Conservation (phyloP, 257 asterid species). For the Gentiana straminea region DNA sequence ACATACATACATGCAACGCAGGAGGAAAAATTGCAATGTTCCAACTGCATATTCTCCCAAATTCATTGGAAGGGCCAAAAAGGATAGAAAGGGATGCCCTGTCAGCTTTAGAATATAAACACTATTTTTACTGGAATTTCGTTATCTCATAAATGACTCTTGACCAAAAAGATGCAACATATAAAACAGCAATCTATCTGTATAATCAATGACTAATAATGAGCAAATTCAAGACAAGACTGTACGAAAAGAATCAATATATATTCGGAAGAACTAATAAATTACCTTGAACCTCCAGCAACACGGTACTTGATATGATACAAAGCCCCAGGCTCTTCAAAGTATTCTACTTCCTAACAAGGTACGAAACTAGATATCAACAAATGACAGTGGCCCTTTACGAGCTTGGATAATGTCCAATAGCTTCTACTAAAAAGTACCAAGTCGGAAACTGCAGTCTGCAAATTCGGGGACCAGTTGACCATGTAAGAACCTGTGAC, state of each 20-base stretch:
- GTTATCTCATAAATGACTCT: too few relatives aligned
- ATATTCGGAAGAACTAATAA: not conserved
- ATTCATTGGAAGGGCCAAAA: too few relatives aligned
- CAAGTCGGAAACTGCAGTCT: conserved; percentile 99
- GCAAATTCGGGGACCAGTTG: conserved; percentile 97
- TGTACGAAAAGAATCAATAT: not conserved
- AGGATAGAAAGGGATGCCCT: too few relatives aligned
- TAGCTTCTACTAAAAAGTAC: conserved; percentile 15
- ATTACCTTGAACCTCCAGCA: conserved; percentile 95
- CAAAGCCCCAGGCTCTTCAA: conserved; percentile 86
- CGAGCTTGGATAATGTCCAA: conserved; percentile 2
- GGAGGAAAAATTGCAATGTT: too few relatives aligned
- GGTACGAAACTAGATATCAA: conserved; percentile 8
- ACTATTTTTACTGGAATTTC: too few relatives aligned
- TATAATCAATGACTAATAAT: too few relatives aligned
- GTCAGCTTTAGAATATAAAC: too few relatives aligned
- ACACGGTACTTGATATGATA: conserved; percentile 97
- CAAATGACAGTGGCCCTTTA: conserved; percentile 4
- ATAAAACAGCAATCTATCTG: too few relatives aligned
- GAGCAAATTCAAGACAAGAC: too few relatives aligned
- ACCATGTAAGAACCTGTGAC: conserved; percentile 95
- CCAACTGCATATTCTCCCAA: too few relatives aligned
- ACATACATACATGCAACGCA: too few relatives aligned
- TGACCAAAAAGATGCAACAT: too few relatives aligned
- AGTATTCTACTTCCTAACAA: conserved; percentile 87